Conservation (phyloP, 2,329 filamentous ascomycete genomes). For the Zymoseptoria brevis region DNA sequence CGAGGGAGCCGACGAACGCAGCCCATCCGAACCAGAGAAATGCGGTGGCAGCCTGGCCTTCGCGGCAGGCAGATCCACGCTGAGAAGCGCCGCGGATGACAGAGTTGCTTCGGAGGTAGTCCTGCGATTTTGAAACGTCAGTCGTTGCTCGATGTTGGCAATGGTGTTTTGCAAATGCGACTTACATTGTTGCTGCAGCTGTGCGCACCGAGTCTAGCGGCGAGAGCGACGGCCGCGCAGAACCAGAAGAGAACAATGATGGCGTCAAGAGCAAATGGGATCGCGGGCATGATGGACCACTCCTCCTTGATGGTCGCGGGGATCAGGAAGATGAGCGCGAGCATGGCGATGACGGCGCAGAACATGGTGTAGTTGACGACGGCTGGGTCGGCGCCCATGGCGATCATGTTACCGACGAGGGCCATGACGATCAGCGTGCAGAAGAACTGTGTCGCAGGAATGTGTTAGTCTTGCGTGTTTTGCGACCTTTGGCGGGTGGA, state of each 20-base stretch:
- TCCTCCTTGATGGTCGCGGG: conserved; percentile 47
- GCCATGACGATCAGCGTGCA: conserved; percentile 54
- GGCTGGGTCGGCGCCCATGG: conserved; percentile 39
- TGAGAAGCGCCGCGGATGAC: conserved; percentile 43
- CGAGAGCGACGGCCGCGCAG: conserved; percentile 60
- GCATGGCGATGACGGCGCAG: conserved; percentile 57
- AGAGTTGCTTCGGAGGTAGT: conserved; percentile 33
- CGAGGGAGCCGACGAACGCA: conserved; percentile 48
- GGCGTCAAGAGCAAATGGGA: conserved; percentile 50
- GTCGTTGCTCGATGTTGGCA: background rate
- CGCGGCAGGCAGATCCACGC: conserved; percentile 57
- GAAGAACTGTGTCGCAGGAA: conserved; percentile 41
- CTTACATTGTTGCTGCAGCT: conserved; percentile 57
- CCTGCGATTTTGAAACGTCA: conserved; percentile 11
- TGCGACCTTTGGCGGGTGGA: background rate
- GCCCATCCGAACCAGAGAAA: conserved; percentile 75
- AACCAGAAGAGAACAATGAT: conserved; percentile 61
- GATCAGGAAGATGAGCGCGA: conserved; percentile 57
- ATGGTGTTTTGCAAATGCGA: conserved; percentile 13
- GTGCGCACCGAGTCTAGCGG: conserved; percentile 59
- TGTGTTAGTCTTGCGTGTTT: background rate
- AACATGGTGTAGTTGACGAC: conserved; percentile 61
- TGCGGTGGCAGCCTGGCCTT: conserved; percentile 64
- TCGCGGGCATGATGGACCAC: conserved; percentile 43
- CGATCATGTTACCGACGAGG: conserved; percentile 57